Evolutionary conservation across 352 stramenopile species (phyloP).

Genomic region (Globisporangium nodosum): DNA sequence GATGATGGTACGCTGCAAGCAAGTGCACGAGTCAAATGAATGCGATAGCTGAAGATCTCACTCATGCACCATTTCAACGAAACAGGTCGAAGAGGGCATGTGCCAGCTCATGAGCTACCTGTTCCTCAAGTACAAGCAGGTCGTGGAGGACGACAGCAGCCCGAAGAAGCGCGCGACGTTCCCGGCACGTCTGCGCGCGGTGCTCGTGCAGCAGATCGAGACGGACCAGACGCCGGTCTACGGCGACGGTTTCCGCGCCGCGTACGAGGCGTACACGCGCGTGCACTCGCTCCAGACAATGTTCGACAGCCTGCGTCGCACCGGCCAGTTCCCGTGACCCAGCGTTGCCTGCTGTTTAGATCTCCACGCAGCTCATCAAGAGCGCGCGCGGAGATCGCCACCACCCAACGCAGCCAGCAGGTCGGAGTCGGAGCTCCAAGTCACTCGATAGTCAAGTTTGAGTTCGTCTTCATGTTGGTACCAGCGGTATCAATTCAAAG

Average conservation of each 20-base stretch:
- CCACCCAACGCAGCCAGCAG: no score
- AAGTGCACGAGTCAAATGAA: background rate
- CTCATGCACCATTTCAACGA: background rate
- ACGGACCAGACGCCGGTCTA: slow-evolving; percentile 55
- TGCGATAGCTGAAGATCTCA: no score
- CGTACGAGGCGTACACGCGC: slow-evolving; percentile 55
- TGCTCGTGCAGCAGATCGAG: slow-evolving; percentile 61
- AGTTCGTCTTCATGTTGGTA: no score
- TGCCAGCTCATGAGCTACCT: slow-evolving; percentile 77
- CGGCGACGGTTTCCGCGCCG: slow-evolving; percentile 59
- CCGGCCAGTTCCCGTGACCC: slow-evolving; percentile 35
- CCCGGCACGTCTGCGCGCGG: slow-evolving; percentile 40
- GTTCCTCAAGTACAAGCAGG: slow-evolving; percentile 68
- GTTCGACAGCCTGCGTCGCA: slow-evolving; percentile 52
- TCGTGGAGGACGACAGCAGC: slow-evolving; percentile 32
- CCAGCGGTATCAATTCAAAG: no score
- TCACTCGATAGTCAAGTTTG: no score
- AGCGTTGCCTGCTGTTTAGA: no score
- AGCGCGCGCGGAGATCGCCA: no score
- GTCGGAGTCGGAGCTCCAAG: no score
- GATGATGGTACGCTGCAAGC: slow-evolving; percentile 21
- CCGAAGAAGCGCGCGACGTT: slow-evolving; percentile 31
- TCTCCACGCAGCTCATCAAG: no score
- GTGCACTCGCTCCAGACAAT: slow-evolving; percentile 60
- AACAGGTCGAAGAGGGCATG: slow-evolving; percentile 57